A percentile compares a stretch with the other conserved stretches of the same genome.
Evolutionary conservation across 345 rosid genomes (phyloP).

Genomic region (Durio zibethinus): DNA sequence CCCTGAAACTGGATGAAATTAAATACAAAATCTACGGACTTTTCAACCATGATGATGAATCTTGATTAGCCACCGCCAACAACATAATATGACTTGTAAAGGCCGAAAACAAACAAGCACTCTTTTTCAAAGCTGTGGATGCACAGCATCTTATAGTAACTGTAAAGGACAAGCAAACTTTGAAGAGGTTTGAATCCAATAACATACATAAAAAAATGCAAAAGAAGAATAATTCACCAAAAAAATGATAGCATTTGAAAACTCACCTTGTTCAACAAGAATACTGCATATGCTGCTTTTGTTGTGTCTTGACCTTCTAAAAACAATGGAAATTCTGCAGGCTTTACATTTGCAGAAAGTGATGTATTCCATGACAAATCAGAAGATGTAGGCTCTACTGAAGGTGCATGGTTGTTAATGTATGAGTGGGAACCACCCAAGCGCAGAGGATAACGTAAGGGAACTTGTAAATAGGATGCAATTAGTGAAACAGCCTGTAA

Average conservation of each 20-base stretch:
- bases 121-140: too few species aligned
- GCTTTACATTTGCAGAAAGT: slow-evolving; percentile 35
- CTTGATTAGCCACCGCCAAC: background rate
- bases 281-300: slow-evolving; percentile 94
- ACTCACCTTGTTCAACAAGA: slow-evolving; percentile 84
- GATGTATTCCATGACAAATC: slow-evolving; percentile 41
- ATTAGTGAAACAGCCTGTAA: slow-evolving; percentile 68
- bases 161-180: background rate
- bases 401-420: slow-evolving; percentile 68
- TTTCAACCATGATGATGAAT: background rate
- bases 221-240: background rate
- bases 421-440: slow-evolving; percentile 81
- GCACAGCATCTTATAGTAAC: background rate
- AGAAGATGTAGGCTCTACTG: slow-evolving; percentile 56
- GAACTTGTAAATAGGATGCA: slow-evolving; percentile 73
- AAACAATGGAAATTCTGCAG: slow-evolving; percentile 81
- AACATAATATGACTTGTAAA: background rate
- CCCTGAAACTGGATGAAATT: background rate
- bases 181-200: background rate
- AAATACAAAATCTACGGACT: background rate
- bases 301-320: slow-evolving; percentile 96
- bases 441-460: slow-evolving; percentile 72
- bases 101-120: too few species aligned
- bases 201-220: background rate
- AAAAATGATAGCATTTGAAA: background rate